phyloP scores from a whole-genome alignment of 306 rosid genomes.

The Fragaria ananassa region DNA sequence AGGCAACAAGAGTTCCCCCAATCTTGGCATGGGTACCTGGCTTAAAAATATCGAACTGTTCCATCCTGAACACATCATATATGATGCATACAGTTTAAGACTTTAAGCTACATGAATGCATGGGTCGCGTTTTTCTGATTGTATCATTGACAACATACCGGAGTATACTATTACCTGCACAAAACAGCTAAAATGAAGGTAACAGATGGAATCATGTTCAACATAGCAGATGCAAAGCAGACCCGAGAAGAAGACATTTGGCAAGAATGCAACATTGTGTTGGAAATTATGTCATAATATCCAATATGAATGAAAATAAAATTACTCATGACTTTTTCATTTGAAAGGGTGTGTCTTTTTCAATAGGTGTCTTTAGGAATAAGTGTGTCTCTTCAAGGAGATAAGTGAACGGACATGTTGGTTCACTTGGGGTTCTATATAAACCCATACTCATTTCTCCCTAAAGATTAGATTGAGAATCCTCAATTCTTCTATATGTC shows the following conservation, averaged over 20 bases:
- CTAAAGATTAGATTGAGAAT: too few species aligned
- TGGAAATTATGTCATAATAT: too few species aligned
- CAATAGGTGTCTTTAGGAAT: too few species aligned
- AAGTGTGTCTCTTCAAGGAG: too few species aligned
- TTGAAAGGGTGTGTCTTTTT: too few species aligned
- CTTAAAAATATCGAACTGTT: conserved; percentile 3
- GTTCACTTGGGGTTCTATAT: too few species aligned
- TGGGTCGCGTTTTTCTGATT: background rate
- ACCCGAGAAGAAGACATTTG: conserved; percentile 24
- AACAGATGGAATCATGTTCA: conserved; percentile 21
- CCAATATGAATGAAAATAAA: too few species aligned
- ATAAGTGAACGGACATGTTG: too few species aligned
- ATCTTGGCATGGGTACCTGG: conserved; percentile 18
- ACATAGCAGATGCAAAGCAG: conserved; percentile 13
- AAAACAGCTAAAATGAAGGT: conserved; percentile 25
- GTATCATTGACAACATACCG: background rate
- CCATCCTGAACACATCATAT: conserved; percentile 15
- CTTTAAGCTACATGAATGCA: background rate
- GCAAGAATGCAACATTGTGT: conserved; percentile 3
- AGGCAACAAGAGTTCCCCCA: conserved; percentile 19
- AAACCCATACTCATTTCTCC: too few species aligned
- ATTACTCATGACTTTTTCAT: too few species aligned
- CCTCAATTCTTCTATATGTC: too few species aligned
- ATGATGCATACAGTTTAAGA: background rate
- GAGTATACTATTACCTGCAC: conserved; percentile 16